Percentiles rank a stretch among this genome's conserved stretches.
These are phyloP conservation scores for Abrus precatorius DNA, from an alignment of 306 rosid species.

Conservation along the genomic window DNA sequence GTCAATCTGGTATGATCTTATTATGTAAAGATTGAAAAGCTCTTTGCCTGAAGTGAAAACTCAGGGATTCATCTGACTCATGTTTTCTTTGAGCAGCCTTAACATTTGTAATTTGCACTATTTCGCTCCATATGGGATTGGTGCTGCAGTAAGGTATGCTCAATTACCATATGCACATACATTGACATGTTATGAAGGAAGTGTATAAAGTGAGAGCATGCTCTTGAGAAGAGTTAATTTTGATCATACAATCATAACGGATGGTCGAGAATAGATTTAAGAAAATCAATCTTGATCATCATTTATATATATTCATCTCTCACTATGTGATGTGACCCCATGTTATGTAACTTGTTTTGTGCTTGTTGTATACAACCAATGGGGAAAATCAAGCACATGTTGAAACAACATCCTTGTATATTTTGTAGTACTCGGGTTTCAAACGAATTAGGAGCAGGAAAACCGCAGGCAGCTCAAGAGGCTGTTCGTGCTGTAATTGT, in stretches of 20 bases:
- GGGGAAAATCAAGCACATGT: not conserved
- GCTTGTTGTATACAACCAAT: too few species aligned
- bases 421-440: constrained; percentile 55
- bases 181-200: too few species aligned
- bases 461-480: constrained; percentile 48
- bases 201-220: too few species aligned
- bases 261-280: too few species aligned
- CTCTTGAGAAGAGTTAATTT: too few species aligned
- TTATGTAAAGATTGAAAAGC: not conserved
- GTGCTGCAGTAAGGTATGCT: constrained; percentile 58
- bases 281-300: too few species aligned
- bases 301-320: too few species aligned
- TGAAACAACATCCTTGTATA: not conserved
- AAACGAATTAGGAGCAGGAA: constrained; percentile 37
- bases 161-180: not conserved
- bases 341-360: too few species aligned
- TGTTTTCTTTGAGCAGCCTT: constrained; percentile 45
- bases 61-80: constrained; percentile 18
- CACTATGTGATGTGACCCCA: too few species aligned
- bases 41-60: not conserved
- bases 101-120: constrained; percentile 46
- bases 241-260: too few species aligned
- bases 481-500: constrained; percentile 48
- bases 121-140: constrained; percentile 53
- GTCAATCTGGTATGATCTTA: constrained; percentile 53